Evolutionary conservation across 306 rosid species (phyloP), one percentile per base, ranked within the genome.

Genomic region (Acacia melanoxylon): DNA sequence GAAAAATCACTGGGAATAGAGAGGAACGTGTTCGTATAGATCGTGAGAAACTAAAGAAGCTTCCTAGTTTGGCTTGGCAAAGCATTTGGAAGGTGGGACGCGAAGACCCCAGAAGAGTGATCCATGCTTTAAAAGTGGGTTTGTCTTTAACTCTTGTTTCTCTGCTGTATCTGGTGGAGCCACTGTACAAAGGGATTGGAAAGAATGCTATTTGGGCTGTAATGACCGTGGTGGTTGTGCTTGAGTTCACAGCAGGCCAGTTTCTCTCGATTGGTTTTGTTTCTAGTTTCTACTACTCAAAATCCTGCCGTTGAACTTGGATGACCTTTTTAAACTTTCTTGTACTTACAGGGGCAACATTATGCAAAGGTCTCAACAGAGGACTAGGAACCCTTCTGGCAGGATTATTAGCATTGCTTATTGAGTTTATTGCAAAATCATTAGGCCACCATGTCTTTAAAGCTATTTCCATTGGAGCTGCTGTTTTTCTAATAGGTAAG

Each of bases 321-420:
- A 85, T 51, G 66, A 74, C 41, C 25, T 24, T 62, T 29, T 35
- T 71, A 4, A 77, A 52, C 25, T 56, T 79, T 77, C 2, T 10
- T 59, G 69, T 74, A 68, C 11, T 22, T 78, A 82, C 85, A 95
- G 99, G 99, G 54, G 98, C 99, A 77, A 95, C 99, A 41, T 80
- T 95, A 31, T 95, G 98, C 97, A 95, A 95, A 89, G 99, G 99
- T 27, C 91, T 95, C 14, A 95, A 95, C 71, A 92, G 99, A 92
- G 99, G 96, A 85, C 62, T 95, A 41, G 99, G 99, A 81, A 93
- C 99, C 35, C 80, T 95, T 17, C 35, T 95, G 67, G 99, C 99
- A 0, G 98, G 98, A 83, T 79, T 88, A 24, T 80, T 95, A 85
- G 97, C 98, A 56, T 91, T 95, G 69, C 73, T 93, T 56, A 80